phyloP scores from a whole-genome alignment of 2,329 filamentous ascomycete genomes.

The Fusarium pininemorale region DNA sequence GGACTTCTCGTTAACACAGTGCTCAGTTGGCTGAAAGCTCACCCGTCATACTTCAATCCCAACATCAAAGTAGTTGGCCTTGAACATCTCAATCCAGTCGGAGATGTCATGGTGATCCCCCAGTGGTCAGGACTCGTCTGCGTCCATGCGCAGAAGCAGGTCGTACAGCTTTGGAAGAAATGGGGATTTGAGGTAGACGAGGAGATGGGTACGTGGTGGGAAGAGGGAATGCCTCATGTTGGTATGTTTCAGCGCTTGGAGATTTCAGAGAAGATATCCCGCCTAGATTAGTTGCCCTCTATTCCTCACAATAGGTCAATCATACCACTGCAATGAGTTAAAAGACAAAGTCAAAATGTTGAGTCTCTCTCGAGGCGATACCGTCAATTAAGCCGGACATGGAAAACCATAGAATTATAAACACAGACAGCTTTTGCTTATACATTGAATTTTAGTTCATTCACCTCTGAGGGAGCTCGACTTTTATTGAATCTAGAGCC shows the following conservation, averaged over 20 bases:
- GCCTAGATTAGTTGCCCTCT: conserved; percentile 34
- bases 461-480: conserved; percentile 52
- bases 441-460: conserved; percentile 44
- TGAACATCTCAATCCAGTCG: conserved; percentile 53
- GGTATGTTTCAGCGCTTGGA: conserved; percentile 76
- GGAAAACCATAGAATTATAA: not conserved
- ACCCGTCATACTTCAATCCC: conserved; percentile 66
- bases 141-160: conserved; percentile 78
- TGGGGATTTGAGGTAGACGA: conserved; percentile 81
- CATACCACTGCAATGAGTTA: not conserved
- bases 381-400: not conserved
- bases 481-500: conserved; percentile 57
- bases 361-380: not conserved
- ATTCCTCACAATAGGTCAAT: not conserved
- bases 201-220: conserved; percentile 78
- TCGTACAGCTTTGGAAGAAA: conserved; percentile 71
- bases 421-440: conserved; percentile 5
- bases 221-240: conserved; percentile 86
- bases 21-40: conserved; percentile 70
- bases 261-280: conserved; percentile 41
- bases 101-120: conserved; percentile 51
- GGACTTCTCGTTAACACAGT: conserved; percentile 73
- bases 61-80: conserved; percentile 56
- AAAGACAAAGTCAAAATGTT: not conserved
- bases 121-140: conserved; percentile 80